These are phyloP conservation scores for Penicillium aurantiogriseum DNA, from an alignment of 2,329 filamentous ascomycete species.

Conservation along the genomic window DNA sequence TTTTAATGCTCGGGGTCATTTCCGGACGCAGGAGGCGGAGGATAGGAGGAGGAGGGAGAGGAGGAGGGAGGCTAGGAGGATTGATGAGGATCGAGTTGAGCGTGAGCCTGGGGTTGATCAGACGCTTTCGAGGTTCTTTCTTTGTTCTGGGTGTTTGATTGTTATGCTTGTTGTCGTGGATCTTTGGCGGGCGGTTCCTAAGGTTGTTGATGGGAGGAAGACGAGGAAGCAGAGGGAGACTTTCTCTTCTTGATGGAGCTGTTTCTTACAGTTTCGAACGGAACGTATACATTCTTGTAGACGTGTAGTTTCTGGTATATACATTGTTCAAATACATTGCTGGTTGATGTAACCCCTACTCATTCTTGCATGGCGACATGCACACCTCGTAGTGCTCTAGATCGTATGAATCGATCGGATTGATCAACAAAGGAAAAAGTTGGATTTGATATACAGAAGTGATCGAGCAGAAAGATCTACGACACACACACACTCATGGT, in stretches of 20 bases:
- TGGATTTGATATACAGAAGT: constrained; percentile 36
- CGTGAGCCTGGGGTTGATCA: neutral
- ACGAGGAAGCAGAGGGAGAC: constrained; percentile 8
- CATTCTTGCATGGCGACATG: neutral
- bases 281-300: neutral
- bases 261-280: too few relatives aligned
- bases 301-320: neutral
- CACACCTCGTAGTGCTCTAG: neutral
- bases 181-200: neutral
- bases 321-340: neutral
- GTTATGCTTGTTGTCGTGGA: constrained; percentile 28
- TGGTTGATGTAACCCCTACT: neutral
- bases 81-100: constrained; percentile 20
- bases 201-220: neutral
- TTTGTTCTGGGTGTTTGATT: constrained; percentile 41
- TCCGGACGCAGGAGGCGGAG: constrained; percentile 67
- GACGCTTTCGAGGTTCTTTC: constrained; percentile 35
- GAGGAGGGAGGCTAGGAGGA: constrained; percentile 39
- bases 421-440: constrained; percentile 29
- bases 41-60: constrained; percentile 53
- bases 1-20: constrained; percentile 74
- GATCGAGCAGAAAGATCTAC: constrained; percentile 25
- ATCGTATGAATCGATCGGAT: neutral
- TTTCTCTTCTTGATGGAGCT: neutral
- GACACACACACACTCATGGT: constrained; percentile 32